These are phyloP conservation scores for Trypanosoma grayi DNA, from an alignment of 208 protist genomes.

Conservation along the genomic window DNA sequence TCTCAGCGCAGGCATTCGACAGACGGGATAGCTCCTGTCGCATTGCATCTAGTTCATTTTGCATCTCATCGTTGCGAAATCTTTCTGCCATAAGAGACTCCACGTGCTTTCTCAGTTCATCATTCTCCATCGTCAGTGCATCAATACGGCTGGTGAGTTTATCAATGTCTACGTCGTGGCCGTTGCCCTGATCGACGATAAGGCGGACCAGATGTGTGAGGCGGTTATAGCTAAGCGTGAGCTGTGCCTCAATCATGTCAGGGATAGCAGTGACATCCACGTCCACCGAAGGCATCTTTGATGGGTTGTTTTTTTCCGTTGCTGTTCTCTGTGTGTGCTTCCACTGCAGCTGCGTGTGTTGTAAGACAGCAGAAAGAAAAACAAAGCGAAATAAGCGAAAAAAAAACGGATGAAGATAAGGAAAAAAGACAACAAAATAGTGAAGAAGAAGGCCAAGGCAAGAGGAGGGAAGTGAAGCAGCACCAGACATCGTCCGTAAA, in stretches of 20 bases:
- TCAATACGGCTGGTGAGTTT: conserved; percentile 50
- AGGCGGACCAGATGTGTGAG: conserved; percentile 73
- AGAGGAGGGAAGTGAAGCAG: too few relatives aligned
- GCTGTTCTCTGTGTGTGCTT: not conserved
- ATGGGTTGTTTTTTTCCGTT: not conserved
- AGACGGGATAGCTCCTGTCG: conserved; percentile 10
- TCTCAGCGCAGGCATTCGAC: conserved; percentile 13
- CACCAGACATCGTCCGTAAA: not conserved
- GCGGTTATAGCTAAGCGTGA: conserved; percentile 87
- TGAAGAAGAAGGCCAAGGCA: too few relatives aligned
- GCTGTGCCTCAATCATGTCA: conserved; percentile 90
- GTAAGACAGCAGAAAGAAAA: not conserved
- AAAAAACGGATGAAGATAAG: not conserved
- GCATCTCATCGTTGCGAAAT: conserved; percentile 13
- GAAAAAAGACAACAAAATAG: not conserved
- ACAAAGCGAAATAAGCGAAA: conserved; percentile 3
- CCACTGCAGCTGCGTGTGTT: not conserved
- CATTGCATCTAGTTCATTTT: conserved; percentile 19
- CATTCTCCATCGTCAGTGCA: conserved; percentile 54
- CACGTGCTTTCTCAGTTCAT: conserved; percentile 36
- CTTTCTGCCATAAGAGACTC: conserved; percentile 33
- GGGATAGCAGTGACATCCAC: conserved; percentile 71
- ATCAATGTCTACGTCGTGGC: conserved; percentile 74
- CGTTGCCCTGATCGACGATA: conserved; percentile 83
- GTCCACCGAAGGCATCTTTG: conserved; percentile 62